A percentile compares a stretch with the other conserved stretches of the same genome.
Evolutionary conservation across 2,329 filamentous ascomycete species (phyloP).

Genomic region (Eutypa lata): DNA sequence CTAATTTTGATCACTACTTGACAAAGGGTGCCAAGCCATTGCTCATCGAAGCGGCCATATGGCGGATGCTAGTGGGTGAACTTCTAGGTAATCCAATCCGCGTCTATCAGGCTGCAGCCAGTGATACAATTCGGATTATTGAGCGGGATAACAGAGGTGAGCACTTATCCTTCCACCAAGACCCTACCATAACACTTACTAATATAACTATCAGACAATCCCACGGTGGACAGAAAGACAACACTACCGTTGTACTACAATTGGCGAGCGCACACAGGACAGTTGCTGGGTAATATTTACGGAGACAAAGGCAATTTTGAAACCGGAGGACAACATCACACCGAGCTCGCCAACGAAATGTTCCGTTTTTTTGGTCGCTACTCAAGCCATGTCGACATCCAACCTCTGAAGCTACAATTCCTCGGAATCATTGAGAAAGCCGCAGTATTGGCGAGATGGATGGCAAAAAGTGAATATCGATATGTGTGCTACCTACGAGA

Average conservation of each 20-base stretch:
- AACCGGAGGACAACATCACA: neutral
- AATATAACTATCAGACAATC: neutral
- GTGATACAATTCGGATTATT: neutral
- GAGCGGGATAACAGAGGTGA: neutral
- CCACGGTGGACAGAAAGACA: neutral
- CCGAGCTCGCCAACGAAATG: neutral
- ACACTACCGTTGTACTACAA: neutral
- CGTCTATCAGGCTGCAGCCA: neutral
- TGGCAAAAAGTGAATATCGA: neutral
- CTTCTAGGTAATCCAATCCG: neutral
- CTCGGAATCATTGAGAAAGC: neutral
- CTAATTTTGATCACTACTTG: neutral
- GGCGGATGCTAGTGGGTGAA: neutral
- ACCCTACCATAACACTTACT: neutral
- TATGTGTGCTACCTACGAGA: neutral
- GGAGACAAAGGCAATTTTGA: neutral
- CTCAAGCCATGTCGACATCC: neutral
- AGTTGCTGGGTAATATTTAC: neutral
- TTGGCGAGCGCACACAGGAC: neutral
- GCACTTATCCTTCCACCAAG: neutral
- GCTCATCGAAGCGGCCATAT: neutral
- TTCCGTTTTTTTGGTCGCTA: neutral
- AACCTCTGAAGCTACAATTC: neutral
- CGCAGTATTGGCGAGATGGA: neutral
- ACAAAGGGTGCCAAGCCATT: neutral